phyloP scores from a whole-genome alignment of 140 eudicot species.

The Cichorium intybus region DNA sequence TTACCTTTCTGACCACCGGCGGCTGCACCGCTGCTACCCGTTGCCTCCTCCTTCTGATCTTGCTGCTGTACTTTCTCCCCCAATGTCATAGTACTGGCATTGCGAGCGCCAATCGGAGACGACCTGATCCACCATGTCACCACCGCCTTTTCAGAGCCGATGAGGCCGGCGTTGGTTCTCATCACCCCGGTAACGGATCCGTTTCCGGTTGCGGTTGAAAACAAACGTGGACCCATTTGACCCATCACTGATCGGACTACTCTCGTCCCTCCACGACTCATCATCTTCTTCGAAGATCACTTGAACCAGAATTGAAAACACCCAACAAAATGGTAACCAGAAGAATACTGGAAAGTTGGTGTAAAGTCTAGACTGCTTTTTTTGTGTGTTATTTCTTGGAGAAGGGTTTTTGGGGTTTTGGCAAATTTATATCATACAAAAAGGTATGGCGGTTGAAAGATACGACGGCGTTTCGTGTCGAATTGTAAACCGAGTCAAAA shows the following conservation, averaged over 20 bases:
- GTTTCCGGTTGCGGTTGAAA: constrained; percentile 30
- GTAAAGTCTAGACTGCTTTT: background rate
- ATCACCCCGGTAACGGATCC: constrained; percentile 1
- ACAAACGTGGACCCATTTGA: constrained; percentile 38
- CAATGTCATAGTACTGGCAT: constrained; percentile 56
- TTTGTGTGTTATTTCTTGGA: constrained; percentile 28
- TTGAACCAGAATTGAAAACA: background rate
- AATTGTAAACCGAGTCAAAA: background rate
- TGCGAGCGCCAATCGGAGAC: constrained; percentile 36
- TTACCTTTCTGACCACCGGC: constrained; percentile 34
- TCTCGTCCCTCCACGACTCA: constrained; percentile 50
- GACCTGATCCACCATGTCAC: constrained; percentile 47
- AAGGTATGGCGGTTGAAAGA: constrained; percentile 33
- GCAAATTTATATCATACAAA: constrained; percentile 2
- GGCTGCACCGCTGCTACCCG: constrained; percentile 26
- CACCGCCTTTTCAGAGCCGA: constrained; percentile 35
- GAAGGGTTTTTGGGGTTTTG: constrained; percentile 31
- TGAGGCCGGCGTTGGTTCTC: background rate
- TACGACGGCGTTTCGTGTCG: constrained; percentile 15
- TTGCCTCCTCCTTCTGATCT: constrained; percentile 26
- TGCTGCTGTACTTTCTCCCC: constrained; percentile 41
- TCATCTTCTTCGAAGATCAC: constrained; percentile 34
- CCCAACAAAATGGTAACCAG: background rate
- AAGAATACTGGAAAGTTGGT: constrained; percentile 16
- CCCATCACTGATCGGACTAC: constrained; percentile 41